Evolutionary conservation across 1,284 basidiomycete species (phyloP).

Genomic region (Cystobasidium pallidum): DNA sequence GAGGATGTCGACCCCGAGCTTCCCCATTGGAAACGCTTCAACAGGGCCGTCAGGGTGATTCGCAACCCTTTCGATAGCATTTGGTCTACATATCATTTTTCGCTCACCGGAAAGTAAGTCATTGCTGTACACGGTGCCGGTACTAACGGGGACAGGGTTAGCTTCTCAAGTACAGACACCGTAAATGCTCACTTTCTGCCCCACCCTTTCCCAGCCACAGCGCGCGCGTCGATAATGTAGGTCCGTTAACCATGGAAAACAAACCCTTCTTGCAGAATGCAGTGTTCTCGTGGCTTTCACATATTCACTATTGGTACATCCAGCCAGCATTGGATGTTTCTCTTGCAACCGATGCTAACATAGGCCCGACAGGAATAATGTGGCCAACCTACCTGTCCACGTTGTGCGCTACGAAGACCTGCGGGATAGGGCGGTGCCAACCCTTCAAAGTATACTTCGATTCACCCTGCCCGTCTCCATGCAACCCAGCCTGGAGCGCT

Average conservation of each 20-base stretch:
- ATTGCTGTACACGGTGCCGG: too few relatives aligned
- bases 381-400: constrained; percentile 27
- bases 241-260: not conserved
- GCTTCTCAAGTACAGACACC: too few relatives aligned
- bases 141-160: too few relatives aligned
- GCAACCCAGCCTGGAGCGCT: constrained; percentile 43
- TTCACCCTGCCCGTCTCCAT: constrained; percentile 48
- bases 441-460: constrained; percentile 46
- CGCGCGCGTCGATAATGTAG: not conserved
- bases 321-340: constrained; percentile 20
- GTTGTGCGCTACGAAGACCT: constrained; percentile 44
- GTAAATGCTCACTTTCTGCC: too few relatives aligned
- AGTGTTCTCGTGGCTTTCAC: constrained; percentile 6
- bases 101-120: not conserved
- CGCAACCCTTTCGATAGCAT: constrained; percentile 50
- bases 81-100: constrained; percentile 47
- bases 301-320: constrained; percentile 48
- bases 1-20: constrained; percentile 18
- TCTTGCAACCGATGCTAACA: not conserved
- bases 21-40: constrained; percentile 28
- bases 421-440: constrained; percentile 14
- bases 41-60: constrained; percentile 47
- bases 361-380: constrained; percentile 2
- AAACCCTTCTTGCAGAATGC: constrained; percentile 14
- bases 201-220: constrained; percentile 12